phyloP scores from a whole-genome alignment of 306 rosid genomes.

The Vigna unguiculata region DNA sequence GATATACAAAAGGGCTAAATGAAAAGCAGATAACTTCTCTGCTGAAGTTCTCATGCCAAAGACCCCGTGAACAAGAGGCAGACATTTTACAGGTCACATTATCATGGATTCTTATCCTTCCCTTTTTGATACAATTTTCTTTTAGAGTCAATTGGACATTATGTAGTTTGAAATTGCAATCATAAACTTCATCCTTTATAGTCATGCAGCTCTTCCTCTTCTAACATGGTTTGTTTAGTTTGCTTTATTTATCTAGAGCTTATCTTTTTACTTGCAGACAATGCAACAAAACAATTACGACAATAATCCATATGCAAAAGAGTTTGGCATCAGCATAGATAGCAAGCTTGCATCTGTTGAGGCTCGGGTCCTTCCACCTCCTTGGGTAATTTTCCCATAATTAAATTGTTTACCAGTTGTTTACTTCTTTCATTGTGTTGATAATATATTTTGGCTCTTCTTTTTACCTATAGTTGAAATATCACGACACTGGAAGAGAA shows the following conservation, averaged over 20 bases:
- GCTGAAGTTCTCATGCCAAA: conserved; percentile 53
- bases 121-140: conserved; percentile 11
- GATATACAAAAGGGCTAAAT: conserved; percentile 49
- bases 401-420: not conserved
- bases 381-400: conserved; percentile 45
- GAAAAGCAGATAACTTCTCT: conserved; percentile 57
- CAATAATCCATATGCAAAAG: conserved; percentile 52
- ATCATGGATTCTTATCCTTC: conserved; percentile 7
- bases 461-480: conserved; percentile 39
- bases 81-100: conserved; percentile 51
- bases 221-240: not conserved
- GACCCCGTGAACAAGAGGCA: conserved; percentile 52
- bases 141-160: not conserved
- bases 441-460: not conserved
- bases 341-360: conserved; percentile 52
- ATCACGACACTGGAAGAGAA: conserved; percentile 53
- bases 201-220: not conserved
- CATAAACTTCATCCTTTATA: not conserved
- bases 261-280: conserved; percentile 39
- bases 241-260: conserved; percentile 23
- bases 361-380: conserved; percentile 49
- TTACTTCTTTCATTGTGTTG: not conserved
- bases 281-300: conserved; percentile 48
- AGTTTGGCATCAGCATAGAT: conserved; percentile 54
- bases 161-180: not conserved